phyloP scores from a whole-genome alignment of 2,329 filamentous ascomycete genomes.

The Paracoccidioides brasiliensis region DNA sequence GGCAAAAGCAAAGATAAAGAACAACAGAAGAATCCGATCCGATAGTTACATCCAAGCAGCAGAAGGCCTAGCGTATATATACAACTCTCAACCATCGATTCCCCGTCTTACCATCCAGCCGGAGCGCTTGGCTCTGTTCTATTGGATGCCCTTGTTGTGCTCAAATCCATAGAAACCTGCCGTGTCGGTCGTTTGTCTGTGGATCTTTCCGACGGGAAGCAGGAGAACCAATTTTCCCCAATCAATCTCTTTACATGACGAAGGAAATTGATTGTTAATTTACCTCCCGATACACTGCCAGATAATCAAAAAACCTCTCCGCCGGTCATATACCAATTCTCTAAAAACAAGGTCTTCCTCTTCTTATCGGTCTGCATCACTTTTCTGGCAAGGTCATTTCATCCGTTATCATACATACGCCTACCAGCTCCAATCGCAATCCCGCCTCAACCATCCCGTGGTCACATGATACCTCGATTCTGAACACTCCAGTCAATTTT shows the following conservation, averaged over 20 bases:
- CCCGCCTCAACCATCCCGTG: background rate
- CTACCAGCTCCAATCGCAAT: background rate
- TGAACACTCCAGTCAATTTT: background rate
- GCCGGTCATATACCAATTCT: background rate
- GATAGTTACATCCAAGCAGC: background rate
- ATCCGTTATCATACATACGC: background rate
- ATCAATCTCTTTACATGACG: background rate
- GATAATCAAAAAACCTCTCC: background rate
- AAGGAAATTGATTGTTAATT: background rate
- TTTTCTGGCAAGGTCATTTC: slow-evolving; percentile 1
- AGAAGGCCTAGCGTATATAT: background rate
- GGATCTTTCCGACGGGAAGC: background rate
- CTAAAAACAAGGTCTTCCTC: background rate
- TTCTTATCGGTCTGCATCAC: background rate
- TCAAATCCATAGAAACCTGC: slow-evolving; percentile 1
- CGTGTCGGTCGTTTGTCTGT: slow-evolving; percentile 6
- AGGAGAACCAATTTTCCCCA: background rate
- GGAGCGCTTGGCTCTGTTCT: background rate
- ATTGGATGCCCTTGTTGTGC: background rate
- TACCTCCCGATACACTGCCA: background rate
- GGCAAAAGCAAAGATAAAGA: slow-evolving; percentile 4
- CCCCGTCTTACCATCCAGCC: background rate
- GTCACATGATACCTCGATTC: slow-evolving; percentile 2
- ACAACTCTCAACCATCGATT: background rate
- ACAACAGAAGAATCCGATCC: background rate